Conservation (phyloP, 108 stramenopile species). For the Epithemia pelagica region DNA sequence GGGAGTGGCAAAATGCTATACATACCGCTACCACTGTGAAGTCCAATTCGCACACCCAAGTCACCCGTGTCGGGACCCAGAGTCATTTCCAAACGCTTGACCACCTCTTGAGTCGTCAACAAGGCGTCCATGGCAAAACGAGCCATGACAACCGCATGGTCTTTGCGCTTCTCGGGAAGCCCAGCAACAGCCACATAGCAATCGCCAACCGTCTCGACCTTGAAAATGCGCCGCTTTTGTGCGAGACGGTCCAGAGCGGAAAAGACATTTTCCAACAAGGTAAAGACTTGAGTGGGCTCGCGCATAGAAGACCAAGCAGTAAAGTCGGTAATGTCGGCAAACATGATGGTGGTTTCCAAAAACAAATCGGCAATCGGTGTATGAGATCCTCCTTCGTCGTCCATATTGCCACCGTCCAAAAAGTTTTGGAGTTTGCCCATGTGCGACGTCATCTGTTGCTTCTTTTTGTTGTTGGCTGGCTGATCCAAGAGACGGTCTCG, state of each 20-base stretch:
- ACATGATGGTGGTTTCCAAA: slow-evolving; percentile 4
- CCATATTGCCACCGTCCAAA: background rate
- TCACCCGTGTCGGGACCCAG: background rate
- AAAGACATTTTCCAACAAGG: slow-evolving; percentile 23
- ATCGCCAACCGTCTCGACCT: slow-evolving; percentile 31
- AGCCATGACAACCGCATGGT: slow-evolving; percentile 19
- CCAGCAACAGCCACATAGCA: slow-evolving; percentile 23
- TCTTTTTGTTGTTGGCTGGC: slow-evolving; percentile 1
- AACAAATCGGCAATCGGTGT: slow-evolving; percentile 10
- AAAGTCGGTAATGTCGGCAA: slow-evolving; percentile 8
- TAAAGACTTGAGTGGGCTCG: slow-evolving; percentile 27
- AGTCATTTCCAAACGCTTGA: slow-evolving; percentile 4
- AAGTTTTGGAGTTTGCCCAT: background rate
- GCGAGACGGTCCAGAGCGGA: slow-evolving; percentile 23
- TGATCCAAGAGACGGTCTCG: slow-evolving; percentile 15
- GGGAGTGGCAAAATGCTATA: too few species aligned
- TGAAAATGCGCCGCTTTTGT: slow-evolving; percentile 12
- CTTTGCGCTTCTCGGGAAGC: slow-evolving; percentile 4
- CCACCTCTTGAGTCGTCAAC: slow-evolving; percentile 11
- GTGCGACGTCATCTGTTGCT: too few species aligned
- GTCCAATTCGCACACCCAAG: too few species aligned
- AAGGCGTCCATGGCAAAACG: slow-evolving; percentile 22
- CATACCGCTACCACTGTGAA: too few species aligned
- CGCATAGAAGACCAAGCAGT: slow-evolving; percentile 13
- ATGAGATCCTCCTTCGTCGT: background rate